These are phyloP conservation scores for Brettanomyces naardenensis DNA, from an alignment of 805 yeast genomes.

Conservation along the genomic window DNA sequence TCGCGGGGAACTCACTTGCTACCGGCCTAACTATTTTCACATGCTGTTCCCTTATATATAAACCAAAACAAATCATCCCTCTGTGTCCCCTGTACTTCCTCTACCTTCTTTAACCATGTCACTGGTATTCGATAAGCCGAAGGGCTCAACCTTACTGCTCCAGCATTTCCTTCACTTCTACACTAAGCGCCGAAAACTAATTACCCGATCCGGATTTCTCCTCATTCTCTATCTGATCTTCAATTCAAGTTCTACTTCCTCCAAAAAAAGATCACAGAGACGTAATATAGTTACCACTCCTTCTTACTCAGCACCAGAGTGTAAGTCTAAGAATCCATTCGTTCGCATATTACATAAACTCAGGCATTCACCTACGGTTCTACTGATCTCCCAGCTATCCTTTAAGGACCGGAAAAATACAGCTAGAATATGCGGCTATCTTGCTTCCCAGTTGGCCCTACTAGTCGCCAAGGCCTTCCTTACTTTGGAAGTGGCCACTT, in stretches of 20 bases:
- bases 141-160: background rate
- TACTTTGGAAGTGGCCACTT: constrained; percentile 73
- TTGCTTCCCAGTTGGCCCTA: constrained; percentile 48
- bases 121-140: no score
- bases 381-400: constrained; percentile 10
- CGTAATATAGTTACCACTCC: background rate
- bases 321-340: background rate
- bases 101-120: no score
- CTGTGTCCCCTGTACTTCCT: no score
- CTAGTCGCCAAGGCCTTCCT: constrained; percentile 63
- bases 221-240: constrained; percentile 19
- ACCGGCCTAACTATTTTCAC: no score
- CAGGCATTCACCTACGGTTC: constrained; percentile 13
- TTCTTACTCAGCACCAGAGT: background rate
- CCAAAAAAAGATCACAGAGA: constrained; percentile 1
- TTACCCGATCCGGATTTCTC: constrained; percentile 17
- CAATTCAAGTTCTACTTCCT: constrained; percentile 18
- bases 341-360: background rate
- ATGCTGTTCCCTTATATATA: no score
- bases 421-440: constrained; percentile 13
- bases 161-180: constrained; percentile 10
- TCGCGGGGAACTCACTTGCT: no score
- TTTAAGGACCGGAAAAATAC: constrained; percentile 7
- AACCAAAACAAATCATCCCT: no score
- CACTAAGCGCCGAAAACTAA: constrained; percentile 14